A percentile compares a stretch with the other conserved stretches of the same genome.
Evolutionary conservation across 495 filamentous ascomycete species (phyloP).

Genomic region (Aspergillus steynii): DNA sequence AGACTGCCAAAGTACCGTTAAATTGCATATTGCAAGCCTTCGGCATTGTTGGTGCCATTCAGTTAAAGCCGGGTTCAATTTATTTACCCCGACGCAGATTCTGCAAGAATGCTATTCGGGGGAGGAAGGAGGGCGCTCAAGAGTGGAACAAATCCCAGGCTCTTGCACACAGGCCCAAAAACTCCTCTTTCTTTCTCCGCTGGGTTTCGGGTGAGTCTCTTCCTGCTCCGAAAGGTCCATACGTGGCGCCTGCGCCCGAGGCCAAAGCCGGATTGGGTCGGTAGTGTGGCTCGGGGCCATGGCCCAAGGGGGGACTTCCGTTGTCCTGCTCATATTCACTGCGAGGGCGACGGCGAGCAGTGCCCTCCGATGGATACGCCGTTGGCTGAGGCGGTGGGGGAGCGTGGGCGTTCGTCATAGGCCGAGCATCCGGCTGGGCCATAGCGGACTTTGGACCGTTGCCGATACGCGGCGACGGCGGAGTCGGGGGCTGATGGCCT

Average conservation of each 20-base stretch:
- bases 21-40: not conserved
- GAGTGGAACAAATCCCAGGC: slow-evolving; percentile 99
- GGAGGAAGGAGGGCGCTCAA: slow-evolving; percentile 39
- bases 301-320: slow-evolving; percentile 46
- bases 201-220: slow-evolving; percentile 83
- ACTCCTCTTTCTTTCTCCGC: slow-evolving; percentile 90
- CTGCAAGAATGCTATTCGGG: no score
- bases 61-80: not conserved
- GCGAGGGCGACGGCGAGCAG: slow-evolving; percentile 70
- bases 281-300: slow-evolving; percentile 41
- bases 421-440: slow-evolving; percentile 29
- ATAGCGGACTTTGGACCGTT: slow-evolving; percentile 39
- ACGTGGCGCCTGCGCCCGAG: slow-evolving; percentile 55
- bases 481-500: slow-evolving; percentile 85
- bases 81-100: not conserved
- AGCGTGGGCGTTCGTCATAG: slow-evolving; percentile 24
- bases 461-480: slow-evolving; percentile 70
- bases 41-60: not conserved
- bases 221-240: slow-evolving; percentile 73
- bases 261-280: slow-evolving; percentile 69
- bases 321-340: slow-evolving; percentile 89
- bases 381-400: slow-evolving; percentile 22
- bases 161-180: slow-evolving; percentile 78
- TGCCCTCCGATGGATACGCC: slow-evolving; percentile 39
- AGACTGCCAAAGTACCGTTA: not conserved